phyloP scores from a whole-genome alignment of 2,329 filamentous ascomycete species.

The Clonostachys rhizophaga region DNA sequence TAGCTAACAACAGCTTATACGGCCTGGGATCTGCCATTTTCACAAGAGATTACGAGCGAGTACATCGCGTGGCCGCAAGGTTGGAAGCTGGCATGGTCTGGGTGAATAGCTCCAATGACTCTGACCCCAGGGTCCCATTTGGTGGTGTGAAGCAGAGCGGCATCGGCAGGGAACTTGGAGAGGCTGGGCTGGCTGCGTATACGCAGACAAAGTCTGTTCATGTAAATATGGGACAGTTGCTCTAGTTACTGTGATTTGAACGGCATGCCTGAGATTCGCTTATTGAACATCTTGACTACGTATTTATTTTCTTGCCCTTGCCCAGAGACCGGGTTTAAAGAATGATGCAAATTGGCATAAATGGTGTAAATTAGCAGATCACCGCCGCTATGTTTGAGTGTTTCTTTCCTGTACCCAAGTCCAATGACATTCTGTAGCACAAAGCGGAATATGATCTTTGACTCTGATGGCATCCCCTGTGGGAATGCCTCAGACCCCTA shows the following conservation, averaged over 20 bases:
- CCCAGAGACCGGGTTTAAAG: too few species aligned
- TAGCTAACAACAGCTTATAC: slow-evolving; percentile 35
- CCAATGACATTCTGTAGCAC: too few species aligned
- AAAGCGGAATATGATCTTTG: too few species aligned
- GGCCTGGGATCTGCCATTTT: slow-evolving; percentile 49
- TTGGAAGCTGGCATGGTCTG: slow-evolving; percentile 44
- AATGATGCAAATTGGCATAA: too few species aligned
- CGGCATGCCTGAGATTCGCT: background rate
- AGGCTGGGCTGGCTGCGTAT: slow-evolving; percentile 31
- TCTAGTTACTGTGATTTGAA: background rate
- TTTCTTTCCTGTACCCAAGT: too few species aligned
- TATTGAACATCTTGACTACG: too few species aligned
- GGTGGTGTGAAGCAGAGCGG: slow-evolving; percentile 54
- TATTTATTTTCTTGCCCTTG: too few species aligned
- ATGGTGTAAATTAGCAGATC: too few species aligned
- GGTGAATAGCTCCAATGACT: slow-evolving; percentile 20
- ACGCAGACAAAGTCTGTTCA: slow-evolving; percentile 24
- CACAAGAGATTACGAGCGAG: slow-evolving; percentile 38
- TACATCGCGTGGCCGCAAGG: slow-evolving; percentile 29
- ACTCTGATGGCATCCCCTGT: too few species aligned
- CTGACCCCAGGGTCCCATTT: slow-evolving; percentile 12
- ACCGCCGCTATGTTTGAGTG: too few species aligned
- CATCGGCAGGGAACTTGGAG: slow-evolving; percentile 45
- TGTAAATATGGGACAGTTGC: slow-evolving; percentile 9
- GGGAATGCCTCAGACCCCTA: too few species aligned